Evolutionary conservation across 2,329 filamentous ascomycete genomes (phyloP), one percentile per base, ranked within the genome.

Genomic region (Microdochium trichocladiopsis): DNA sequence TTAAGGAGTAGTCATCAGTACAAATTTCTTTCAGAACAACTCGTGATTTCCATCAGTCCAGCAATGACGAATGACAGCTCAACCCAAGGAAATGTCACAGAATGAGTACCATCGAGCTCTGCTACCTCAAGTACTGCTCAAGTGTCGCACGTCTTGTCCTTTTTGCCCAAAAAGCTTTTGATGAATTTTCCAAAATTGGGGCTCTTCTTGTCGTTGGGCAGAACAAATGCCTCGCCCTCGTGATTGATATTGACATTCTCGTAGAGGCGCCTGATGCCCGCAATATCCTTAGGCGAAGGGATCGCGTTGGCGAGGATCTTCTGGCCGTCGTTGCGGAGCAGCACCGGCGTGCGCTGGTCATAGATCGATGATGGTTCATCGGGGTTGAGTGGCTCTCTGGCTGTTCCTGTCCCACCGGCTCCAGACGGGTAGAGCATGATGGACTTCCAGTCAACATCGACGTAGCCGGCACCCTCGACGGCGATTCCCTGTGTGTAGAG

Each of bases 371-470:
- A n/a, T 11, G 12, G 14, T n/a, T 37, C 33, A n/a, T n/a, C 18
- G 33, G 33, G 33, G 33, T n/a, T n/a, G 5, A n/a, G 18, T 4
- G 33, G 33, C 33, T 11, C 12, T n/a, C 33, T 11, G 33, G 33
- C 33, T 4, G 33, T 37, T 11, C 33, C 33, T 11, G 18, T 37
- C 14, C 52, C 56, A 18, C 58, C 58, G 18, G 57, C 56, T 1
- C 50, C 52, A 5, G 41, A 51, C 10, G 58, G 59, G 50, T 61
- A 61, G 16, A 60, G 45, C 60, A 61, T 61, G 53, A 61, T n/a
- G n/a, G n/a, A n/a, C n/a, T n/a, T n/a, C n/a, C n/a, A n/a, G n/a
- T n/a, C n/a, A n/a, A n/a, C n/a, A n/a, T n/a, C n/a, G n/a, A n/a
- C n/a, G n/a, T n/a, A n/a, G n/a, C n/a, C n/a, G n/a, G n/a, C n/a